Percentiles rank a stretch among this genome's conserved stretches.
phyloP scores from a whole-genome alignment of 2,329 filamentous ascomycete species.

The Sclerotinia trifoliorum region DNA sequence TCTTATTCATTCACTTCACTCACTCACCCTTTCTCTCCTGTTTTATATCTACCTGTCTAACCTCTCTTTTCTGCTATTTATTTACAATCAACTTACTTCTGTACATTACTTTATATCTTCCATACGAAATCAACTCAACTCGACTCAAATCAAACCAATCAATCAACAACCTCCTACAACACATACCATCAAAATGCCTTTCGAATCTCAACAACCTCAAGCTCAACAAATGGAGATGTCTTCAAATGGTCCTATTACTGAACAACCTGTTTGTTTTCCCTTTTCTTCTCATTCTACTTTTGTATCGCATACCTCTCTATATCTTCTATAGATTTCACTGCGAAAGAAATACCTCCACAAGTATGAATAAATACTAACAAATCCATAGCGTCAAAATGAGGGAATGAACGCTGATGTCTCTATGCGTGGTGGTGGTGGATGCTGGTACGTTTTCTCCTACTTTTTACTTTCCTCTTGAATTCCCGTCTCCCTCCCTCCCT shows the following conservation, averaged over 20 bases:
- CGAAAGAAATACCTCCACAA: not conserved
- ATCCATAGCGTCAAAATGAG: conserved; percentile 19
- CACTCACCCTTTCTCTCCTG: not conserved
- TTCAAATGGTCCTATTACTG: conserved; percentile 16
- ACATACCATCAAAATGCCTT: conserved; percentile 16
- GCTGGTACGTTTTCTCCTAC: conserved; percentile 2
- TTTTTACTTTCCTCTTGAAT: not conserved
- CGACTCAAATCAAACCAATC: not conserved
- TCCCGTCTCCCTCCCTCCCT: not conserved
- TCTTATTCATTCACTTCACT: too few relatives aligned
- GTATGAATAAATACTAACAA: not conserved
- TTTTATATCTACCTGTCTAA: not conserved
- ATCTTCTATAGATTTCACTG: too few relatives aligned
- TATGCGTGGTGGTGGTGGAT: conserved; percentile 20
- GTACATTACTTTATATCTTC: not conserved
- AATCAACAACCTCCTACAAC: not conserved
- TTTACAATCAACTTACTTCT: not conserved
- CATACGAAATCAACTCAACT: not conserved
- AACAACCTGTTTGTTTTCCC: conserved; percentile 21
- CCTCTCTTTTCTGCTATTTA: not conserved
- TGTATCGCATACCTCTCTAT: not conserved
- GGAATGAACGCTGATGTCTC: conserved; percentile 18
- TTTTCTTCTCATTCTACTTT: not conserved
- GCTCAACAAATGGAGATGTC: conserved; percentile 22
- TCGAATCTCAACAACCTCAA: conserved; percentile 23